Base-by-base conservation (phyloP, 805 yeast genomes). In the Metschnikowia santaceciliae region DNA sequence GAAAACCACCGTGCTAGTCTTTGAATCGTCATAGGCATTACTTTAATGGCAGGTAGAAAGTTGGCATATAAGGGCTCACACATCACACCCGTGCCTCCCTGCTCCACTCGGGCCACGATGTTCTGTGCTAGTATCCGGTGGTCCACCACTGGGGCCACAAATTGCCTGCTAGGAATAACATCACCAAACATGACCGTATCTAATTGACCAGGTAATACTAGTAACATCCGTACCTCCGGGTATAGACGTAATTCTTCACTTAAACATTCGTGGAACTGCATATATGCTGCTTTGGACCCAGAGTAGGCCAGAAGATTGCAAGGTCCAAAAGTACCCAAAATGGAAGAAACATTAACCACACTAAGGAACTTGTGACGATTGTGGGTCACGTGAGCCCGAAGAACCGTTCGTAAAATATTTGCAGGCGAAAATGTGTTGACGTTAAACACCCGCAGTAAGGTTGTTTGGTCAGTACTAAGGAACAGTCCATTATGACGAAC, bases 181-280 rank as follows among this genome's bases (percentile, higher is more conserved):
- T 79, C 82, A 1, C 58, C 55, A 55, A 80, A 80, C 83, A 80
- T 78, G 8, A 57, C 60, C 0, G 81, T 69, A 41, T 70, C 65
- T 32, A 80, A 59, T 59, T 80, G 84, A 2, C 85, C 85, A 0
- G 84, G 82, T 2, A 71, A 53, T 6, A 79, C 74, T 10, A 75
- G 59, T 14, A 76, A 64, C 30, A 72, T 53, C 4, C 71, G 57
- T 3, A 79, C 58, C 1, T 48, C 45, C 0, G 69, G 61, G 34
- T 46, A 44, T 1, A 51, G 53, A 1, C 42, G 43, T 6, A 71
- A 48, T 53, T 80, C 85, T 40, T 68, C 68, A 3, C 69, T 52
- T 30, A 80, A 48, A 1, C 78, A 68, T 54, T 79, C 83, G 54
- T 78, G 75, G 7, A 76, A 53, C 55, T 72, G 75, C 10, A 70